Percentiles rank a stretch among this genome's conserved stretches.
phyloP scores from a whole-genome alignment of 257 asterid genomes.

The Lithospermum erythrorhizon region DNA sequence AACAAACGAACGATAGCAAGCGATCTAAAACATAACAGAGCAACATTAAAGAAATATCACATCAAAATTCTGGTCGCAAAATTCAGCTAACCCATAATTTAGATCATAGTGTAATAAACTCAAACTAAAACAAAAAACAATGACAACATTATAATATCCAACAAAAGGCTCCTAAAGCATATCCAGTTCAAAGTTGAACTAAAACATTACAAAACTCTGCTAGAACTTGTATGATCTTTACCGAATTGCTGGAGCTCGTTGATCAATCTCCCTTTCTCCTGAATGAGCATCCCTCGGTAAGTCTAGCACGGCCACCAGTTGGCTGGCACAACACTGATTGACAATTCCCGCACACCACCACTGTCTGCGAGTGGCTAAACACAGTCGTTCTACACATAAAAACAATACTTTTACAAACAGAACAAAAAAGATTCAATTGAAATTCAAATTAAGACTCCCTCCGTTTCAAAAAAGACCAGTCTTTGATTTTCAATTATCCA shows the following conservation, averaged over 20 bases:
- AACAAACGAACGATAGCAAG: not conserved
- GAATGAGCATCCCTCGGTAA: not conserved
- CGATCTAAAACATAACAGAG: no score
- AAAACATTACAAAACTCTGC: not conserved
- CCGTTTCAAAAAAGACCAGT: no score
- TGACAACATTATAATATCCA: no score
- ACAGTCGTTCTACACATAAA: not conserved
- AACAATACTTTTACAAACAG: not conserved
- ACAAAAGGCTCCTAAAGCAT: not conserved
- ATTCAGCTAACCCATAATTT: not conserved
- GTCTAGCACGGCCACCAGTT: not conserved
- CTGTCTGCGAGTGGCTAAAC: not conserved
- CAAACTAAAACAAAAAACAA: not conserved
- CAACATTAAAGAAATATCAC: not conserved
- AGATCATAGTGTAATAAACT: not conserved
- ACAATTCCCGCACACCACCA: not conserved
- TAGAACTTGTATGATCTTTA: not conserved
- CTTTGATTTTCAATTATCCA: no score
- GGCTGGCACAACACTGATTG: not conserved
- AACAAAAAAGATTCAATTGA: no score
- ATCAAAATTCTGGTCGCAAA: not conserved
- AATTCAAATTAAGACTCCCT: no score
- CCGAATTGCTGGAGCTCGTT: not conserved
- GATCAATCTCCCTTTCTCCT: not conserved
- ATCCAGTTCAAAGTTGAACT: not conserved